phyloP scores from a whole-genome alignment of 768 basidiomycete genomes.

The Naganishia kalamii region DNA sequence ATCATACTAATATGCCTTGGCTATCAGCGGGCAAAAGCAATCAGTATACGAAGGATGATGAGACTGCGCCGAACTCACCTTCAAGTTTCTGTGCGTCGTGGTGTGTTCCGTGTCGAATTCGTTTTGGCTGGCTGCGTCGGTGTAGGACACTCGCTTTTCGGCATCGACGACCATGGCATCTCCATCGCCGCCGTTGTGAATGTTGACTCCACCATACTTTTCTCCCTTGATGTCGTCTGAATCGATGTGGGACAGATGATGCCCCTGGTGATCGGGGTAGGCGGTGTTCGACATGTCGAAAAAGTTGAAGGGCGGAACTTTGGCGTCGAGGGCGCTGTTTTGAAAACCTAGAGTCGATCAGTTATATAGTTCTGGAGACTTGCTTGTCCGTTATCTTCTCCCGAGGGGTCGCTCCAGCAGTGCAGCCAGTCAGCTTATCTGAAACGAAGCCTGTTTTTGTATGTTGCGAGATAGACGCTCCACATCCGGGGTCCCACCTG shows the following conservation, averaged over 20 bases:
- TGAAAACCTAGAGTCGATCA: too few relatives aligned
- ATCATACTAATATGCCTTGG: conserved; percentile 42
- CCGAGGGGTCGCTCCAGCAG: too few relatives aligned
- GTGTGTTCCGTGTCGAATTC: conserved; percentile 4
- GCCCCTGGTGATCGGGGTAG: background rate
- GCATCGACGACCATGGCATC: conserved; percentile 2
- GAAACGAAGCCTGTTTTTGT: too few relatives aligned
- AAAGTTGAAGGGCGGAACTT: background rate
- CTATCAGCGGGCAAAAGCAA: background rate
- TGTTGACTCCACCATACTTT: conserved; percentile 10
- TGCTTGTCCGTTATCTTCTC: too few relatives aligned
- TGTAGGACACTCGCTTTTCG: background rate
- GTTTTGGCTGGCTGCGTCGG: background rate
- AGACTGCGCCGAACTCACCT: background rate
- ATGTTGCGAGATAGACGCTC: too few relatives aligned
- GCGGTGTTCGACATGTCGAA: background rate
- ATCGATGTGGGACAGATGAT: conserved; percentile 2
- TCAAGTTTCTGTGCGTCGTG: conserved; percentile 2
- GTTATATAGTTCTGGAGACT: too few relatives aligned
- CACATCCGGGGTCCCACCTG: background rate
- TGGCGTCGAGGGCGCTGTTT: background rate
- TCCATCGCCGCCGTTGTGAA: background rate
- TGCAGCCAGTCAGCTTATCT: too few relatives aligned
- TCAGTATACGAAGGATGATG: too few relatives aligned
- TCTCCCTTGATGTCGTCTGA: conserved; percentile 10